Evolutionary conservation across 2,329 filamentous ascomycete species (phyloP), one percentile per base, ranked within the genome.

Genomic region (Thermothelomyces thermophilus): DNA sequence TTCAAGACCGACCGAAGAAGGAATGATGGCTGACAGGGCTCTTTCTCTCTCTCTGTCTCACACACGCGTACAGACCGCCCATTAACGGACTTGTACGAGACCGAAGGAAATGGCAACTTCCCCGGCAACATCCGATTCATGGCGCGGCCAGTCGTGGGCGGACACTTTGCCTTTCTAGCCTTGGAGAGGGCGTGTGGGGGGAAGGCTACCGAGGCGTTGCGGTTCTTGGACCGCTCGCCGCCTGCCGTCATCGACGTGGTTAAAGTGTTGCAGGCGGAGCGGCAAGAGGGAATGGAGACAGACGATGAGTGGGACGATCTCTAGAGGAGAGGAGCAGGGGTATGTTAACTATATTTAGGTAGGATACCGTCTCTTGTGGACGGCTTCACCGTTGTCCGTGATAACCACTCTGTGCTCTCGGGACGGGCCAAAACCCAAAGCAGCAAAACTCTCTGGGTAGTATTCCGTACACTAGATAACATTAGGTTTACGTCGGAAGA

Each of bases 81-180:
- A 0, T 79, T 94, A 48, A 90, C 87, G 2, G 89, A 95, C 66
- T 69, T 94, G 48, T 90, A 94, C 64, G 78, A 87, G 40, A 94
- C 88, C 0, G 87, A 93, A 63, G 86, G 83, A 5, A 70, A 79
- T 31, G 88, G 88, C 1, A 84, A 79, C 5, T 94, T 85, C 61
- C 86, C 87, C 0, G n/a, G 20, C 13, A 83, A 82, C 0, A 77
- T 84, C 13, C 75, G 77, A 47, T 94, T 95, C 72, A 88, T 86
- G 68, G 88, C 88, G 1, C 72, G 89, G 36, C 89, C 89, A 1
- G 89, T 94, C 4, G 82, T 91, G 14, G 89, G 89, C 13, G 88
- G 86, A 0, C 87, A 93, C 69, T 95, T 93, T 73, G 84, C 87
- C 2, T 88, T 90, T 63, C 70, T 95, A 63, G 84, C 87, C n/a